A percentile compares a stretch with the other conserved stretches of the same genome.
phyloP scores from a whole-genome alignment of 495 filamentous ascomycete genomes.

The Durotheca rogersii region DNA sequence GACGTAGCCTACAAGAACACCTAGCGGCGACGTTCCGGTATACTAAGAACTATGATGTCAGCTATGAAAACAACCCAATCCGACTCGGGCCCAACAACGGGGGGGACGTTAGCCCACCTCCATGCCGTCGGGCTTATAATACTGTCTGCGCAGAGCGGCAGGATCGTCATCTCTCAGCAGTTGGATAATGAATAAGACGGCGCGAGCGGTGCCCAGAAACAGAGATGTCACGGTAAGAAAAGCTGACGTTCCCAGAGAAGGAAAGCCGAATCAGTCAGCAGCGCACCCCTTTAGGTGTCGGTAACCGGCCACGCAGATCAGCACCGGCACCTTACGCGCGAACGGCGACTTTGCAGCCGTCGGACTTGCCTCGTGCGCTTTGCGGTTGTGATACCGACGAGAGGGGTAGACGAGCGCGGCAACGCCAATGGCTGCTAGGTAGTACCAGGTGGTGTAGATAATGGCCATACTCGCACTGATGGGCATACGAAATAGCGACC shows the following conservation, averaged over 20 bases:
- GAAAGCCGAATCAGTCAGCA: constrained; percentile 32
- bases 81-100: not conserved
- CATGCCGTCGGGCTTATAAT: constrained; percentile 30
- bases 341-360: not conserved
- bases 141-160: constrained; percentile 25
- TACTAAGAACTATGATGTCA: constrained; percentile 22
- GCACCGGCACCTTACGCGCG: constrained; percentile 23
- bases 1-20: constrained; percentile 36
- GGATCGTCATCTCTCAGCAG: constrained; percentile 32
- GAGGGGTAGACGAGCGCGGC: constrained; percentile 29
- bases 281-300: constrained; percentile 29
- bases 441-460: constrained; percentile 39
- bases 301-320: constrained; percentile 32
- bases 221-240: constrained; percentile 35
- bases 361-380: not conserved
- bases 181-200: constrained; percentile 54
- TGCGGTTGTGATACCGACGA: constrained; percentile 16
- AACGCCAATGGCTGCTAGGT: constrained; percentile 33
- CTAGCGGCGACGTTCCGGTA: constrained; percentile 39
- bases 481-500: constrained; percentile 29
- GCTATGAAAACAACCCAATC: not conserved
- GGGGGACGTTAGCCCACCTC: constrained; percentile 13
- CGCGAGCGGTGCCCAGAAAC: constrained; percentile 53
- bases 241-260: constrained; percentile 28
- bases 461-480: constrained; percentile 41